Conservation (phyloP, 2,329 filamentous ascomycete species). For the Beauveria scarabaeidicola region DNA sequence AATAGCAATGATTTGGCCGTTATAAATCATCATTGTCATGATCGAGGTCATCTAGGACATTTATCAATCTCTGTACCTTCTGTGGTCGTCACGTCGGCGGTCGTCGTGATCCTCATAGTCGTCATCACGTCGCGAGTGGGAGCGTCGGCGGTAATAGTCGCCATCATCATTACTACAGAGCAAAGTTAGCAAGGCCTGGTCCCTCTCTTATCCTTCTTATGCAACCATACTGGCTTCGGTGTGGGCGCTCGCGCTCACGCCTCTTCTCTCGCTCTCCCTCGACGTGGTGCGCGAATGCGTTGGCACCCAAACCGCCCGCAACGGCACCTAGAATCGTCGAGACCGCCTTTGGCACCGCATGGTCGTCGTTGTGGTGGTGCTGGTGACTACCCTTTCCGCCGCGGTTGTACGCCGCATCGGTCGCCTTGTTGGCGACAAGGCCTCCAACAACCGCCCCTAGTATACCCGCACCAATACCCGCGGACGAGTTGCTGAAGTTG, state of each 20-base stretch:
- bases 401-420: constrained; percentile 30
- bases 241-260: constrained; percentile 21
- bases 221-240: background rate
- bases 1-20: background rate
- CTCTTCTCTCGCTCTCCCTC: constrained; percentile 29
- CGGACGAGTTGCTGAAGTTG: constrained; percentile 39
- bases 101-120: constrained; percentile 14
- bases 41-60: constrained; percentile 13
- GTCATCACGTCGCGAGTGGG: background rate
- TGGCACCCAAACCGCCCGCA: constrained; percentile 46
- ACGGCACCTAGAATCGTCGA: constrained; percentile 46
- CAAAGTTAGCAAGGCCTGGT: background rate
- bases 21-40: background rate
- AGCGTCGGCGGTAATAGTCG: background rate
- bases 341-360: constrained; percentile 27
- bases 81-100: constrained; percentile 6
- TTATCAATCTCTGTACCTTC: constrained; percentile 10
- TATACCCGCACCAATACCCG: constrained; percentile 42
- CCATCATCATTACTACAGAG: background rate
- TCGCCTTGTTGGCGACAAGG: constrained; percentile 41
- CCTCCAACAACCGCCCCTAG: constrained; percentile 48
- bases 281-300: constrained; percentile 37
- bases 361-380: constrained; percentile 21
- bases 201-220: background rate
- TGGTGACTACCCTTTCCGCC: constrained; percentile 17